Conservation (phyloP, 2,329 filamentous ascomycete genomes). For the Penicillium sp. region DNA sequence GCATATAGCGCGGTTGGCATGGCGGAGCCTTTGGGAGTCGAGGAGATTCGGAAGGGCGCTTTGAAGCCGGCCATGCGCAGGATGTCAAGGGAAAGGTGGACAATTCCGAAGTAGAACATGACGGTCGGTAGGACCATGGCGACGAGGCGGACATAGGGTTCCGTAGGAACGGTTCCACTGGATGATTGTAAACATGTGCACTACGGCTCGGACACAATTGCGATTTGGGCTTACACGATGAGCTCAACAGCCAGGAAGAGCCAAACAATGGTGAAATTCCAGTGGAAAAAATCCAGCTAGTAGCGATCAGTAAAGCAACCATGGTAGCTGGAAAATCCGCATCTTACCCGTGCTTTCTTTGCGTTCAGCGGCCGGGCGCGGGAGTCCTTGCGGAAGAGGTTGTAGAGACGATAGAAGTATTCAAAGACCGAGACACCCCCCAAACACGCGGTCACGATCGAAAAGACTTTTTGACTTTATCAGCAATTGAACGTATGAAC, state of each 20-base stretch:
- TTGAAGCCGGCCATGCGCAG: constrained; percentile 43
- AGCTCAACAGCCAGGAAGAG: constrained; percentile 43
- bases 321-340: not conserved
- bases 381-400: constrained; percentile 39
- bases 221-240: constrained; percentile 36
- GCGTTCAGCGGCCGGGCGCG: constrained; percentile 41
- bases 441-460: constrained; percentile 41
- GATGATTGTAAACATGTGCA: constrained; percentile 12
- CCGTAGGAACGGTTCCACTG: constrained; percentile 41
- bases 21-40: constrained; percentile 57
- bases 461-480: constrained; percentile 37
- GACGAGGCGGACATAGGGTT: constrained; percentile 44
- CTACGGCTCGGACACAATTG: not conserved
- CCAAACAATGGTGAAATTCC: constrained; percentile 48
- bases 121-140: constrained; percentile 46
- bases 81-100: constrained; percentile 43
- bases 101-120: constrained; percentile 47
- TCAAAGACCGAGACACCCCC: constrained; percentile 45
- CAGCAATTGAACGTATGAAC: constrained; percentile 4
- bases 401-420: constrained; percentile 44
- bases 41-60: constrained; percentile 63
- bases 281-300: constrained; percentile 47
- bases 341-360: constrained; percentile 43
- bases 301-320: constrained; percentile 2
- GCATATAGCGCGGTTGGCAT: constrained; percentile 63